Conservation (phyloP, 805 yeast genomes). For the Ogataea minuta region DNA sequence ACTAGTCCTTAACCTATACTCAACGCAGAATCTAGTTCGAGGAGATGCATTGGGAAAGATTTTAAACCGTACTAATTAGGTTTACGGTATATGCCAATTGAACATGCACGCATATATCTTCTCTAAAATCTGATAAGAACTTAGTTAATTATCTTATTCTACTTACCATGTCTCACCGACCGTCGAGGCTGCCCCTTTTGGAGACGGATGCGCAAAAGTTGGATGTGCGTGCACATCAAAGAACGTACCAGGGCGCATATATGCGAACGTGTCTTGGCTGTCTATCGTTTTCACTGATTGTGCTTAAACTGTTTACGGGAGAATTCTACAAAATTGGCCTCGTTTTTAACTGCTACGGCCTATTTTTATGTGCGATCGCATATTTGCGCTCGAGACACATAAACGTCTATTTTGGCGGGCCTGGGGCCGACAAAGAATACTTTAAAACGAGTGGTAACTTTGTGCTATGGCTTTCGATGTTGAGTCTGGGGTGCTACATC, state of each 20-base stretch:
- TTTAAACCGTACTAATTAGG: too few species aligned
- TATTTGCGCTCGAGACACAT: constrained; percentile 31
- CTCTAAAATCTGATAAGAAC: too few species aligned
- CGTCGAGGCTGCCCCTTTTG: constrained; percentile 34
- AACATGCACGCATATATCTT: too few species aligned
- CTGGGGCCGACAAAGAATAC: constrained; percentile 26
- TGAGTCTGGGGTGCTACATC: constrained; percentile 52
- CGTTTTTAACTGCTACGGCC: constrained; percentile 61
- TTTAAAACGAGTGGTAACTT: constrained; percentile 62
- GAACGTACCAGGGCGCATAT: constrained; percentile 86
- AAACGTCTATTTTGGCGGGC: constrained; percentile 32
- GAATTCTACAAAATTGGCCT: constrained; percentile 69
- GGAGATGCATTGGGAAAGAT: too few species aligned
- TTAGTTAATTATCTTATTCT: neutral
- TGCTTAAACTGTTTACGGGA: constrained; percentile 59
- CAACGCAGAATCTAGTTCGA: too few species aligned
- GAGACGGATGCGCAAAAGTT: constrained; percentile 42
- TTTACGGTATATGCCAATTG: too few species aligned
- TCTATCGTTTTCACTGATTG: constrained; percentile 59
- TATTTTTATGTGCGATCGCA: constrained; percentile 41
- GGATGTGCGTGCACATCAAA: constrained; percentile 66
- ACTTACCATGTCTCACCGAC: constrained; percentile 23
- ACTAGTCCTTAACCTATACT: too few species aligned
- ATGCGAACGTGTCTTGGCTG: constrained; percentile 69
- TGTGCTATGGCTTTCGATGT: constrained; percentile 48